Conservation (phyloP, 495 filamentous ascomycete species). For the Beverwykella pulmonaria region DNA sequence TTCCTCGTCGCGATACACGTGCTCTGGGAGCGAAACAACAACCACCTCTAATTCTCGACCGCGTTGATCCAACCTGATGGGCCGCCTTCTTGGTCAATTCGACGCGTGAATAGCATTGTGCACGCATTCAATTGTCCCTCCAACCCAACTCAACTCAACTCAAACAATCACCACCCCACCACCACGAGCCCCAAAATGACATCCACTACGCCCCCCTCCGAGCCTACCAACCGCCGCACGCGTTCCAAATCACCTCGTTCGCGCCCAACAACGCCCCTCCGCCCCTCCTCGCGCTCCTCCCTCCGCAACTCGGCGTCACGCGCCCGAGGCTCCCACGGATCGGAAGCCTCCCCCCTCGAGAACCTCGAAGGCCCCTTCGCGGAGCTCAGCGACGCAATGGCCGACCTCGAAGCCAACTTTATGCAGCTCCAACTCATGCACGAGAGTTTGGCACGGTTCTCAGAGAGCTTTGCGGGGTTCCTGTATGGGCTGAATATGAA, state of each 20-base stretch:
- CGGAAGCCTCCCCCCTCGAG: conserved; percentile 74
- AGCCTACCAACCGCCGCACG: conserved; percentile 45
- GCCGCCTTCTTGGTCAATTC: neutral
- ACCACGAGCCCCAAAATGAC: conserved; percentile 18
- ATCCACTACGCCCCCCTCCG: conserved; percentile 32
- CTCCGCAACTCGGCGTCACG: conserved; percentile 62
- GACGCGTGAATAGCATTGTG: neutral
- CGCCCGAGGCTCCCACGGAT: conserved; percentile 51
- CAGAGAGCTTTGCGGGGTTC: conserved; percentile 94
- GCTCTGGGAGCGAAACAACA: neutral
- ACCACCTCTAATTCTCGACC: neutral
- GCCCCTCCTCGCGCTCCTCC: conserved; percentile 86
- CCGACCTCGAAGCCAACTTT: conserved; percentile 94
- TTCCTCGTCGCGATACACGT: neutral
- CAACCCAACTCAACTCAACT: neutral
- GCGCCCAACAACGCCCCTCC: conserved; percentile 89
- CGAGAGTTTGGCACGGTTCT: conserved; percentile 90
- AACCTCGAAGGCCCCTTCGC: conserved; percentile 85
- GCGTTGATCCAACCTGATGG: neutral
- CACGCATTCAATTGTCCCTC: neutral
- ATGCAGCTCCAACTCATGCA: conserved; percentile 97
- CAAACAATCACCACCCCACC: neutral
- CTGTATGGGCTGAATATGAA: conserved; percentile 98
- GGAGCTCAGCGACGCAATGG: conserved; percentile 91
- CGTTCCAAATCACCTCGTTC: conserved; percentile 59